phyloP scores from a whole-genome alignment of 108 stramenopile species.

The Poteriospumella lacustris region DNA sequence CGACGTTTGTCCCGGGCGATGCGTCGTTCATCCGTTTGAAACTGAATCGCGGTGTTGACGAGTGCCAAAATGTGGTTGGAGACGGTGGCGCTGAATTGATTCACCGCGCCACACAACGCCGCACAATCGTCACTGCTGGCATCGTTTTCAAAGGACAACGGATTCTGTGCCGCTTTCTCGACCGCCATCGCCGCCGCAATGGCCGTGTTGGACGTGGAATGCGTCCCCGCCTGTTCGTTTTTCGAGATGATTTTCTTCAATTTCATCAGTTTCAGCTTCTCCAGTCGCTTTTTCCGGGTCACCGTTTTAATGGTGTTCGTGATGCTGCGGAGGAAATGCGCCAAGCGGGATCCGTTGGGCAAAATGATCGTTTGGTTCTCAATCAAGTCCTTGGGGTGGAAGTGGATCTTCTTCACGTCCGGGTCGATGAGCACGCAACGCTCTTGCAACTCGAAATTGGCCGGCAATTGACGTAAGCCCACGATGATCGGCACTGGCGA shows the following conservation, averaged over 20 bases:
- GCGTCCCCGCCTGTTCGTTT: too few species aligned
- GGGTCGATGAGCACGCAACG: neutral
- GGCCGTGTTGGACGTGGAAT: too few species aligned
- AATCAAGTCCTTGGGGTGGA: neutral
- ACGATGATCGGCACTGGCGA: conserved; percentile 11
- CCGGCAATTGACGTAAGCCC: neutral
- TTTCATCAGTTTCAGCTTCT: neutral
- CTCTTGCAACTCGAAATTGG: neutral
- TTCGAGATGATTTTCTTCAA: neutral
- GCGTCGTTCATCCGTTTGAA: neutral
- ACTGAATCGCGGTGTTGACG: conserved; percentile 19
- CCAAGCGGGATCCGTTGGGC: neutral
- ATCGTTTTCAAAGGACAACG: neutral
- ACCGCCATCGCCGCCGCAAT: too few species aligned
- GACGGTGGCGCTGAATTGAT: neutral
- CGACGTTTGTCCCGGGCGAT: neutral
- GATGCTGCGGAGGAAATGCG: neutral
- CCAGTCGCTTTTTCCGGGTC: neutral
- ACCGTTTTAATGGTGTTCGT: neutral
- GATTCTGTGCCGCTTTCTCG: too few species aligned
- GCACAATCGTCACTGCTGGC: neutral
- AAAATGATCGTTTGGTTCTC: conserved; percentile 11
- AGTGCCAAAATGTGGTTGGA: neutral
- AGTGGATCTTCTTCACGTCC: neutral
- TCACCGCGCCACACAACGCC: neutral